These are phyloP conservation scores for Zanthoxylum bungeanum DNA, from an alignment of 345 rosid species.

Conservation along the genomic window DNA sequence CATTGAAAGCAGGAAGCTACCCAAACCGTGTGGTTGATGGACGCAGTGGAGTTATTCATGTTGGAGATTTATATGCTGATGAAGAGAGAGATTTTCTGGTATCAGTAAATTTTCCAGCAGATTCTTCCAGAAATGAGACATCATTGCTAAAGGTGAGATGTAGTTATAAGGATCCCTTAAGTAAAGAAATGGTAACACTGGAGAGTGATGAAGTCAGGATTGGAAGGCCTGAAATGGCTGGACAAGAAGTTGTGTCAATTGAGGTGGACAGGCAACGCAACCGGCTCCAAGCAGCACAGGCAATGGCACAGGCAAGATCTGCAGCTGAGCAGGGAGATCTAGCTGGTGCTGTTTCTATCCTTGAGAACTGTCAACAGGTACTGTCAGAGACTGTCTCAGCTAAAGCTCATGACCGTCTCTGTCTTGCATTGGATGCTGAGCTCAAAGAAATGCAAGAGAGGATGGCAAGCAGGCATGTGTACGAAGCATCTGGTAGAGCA, in stretches of 20 bases:
- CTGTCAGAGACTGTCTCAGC: slow-evolving; percentile 66
- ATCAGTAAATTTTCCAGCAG: slow-evolving; percentile 67
- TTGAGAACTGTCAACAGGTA: slow-evolving; percentile 53
- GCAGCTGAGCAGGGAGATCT: slow-evolving; percentile 85
- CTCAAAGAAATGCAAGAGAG: slow-evolving; percentile 96
- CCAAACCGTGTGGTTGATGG: slow-evolving; percentile 47
- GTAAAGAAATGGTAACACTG: slow-evolving; percentile 51
- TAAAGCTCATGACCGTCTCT: slow-evolving; percentile 67
- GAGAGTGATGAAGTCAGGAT: slow-evolving; percentile 56
- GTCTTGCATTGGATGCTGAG: slow-evolving; percentile 80
- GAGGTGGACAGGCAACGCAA: slow-evolving; percentile 97
- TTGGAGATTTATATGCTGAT: slow-evolving; percentile 93
- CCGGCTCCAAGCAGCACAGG: slow-evolving; percentile 86
- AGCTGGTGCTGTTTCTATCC: slow-evolving; percentile 58
- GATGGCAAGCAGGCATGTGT: slow-evolving; percentile 89
- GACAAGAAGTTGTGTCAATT: slow-evolving; percentile 49
- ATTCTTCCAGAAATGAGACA: slow-evolving; percentile 40
- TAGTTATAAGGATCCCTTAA: slow-evolving; percentile 68
- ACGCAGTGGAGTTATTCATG: slow-evolving; percentile 51
- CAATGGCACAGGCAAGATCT: slow-evolving; percentile 71
- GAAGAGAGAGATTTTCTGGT: slow-evolving; percentile 91
- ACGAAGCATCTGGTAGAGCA: slow-evolving; percentile 91
- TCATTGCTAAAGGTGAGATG: slow-evolving; percentile 72
- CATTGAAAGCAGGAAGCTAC: slow-evolving; percentile 84
- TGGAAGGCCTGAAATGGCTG: slow-evolving; percentile 52